These are phyloP conservation scores for Morella rubra DNA, from an alignment of 306 rosid genomes.

Conservation along the genomic window DNA sequence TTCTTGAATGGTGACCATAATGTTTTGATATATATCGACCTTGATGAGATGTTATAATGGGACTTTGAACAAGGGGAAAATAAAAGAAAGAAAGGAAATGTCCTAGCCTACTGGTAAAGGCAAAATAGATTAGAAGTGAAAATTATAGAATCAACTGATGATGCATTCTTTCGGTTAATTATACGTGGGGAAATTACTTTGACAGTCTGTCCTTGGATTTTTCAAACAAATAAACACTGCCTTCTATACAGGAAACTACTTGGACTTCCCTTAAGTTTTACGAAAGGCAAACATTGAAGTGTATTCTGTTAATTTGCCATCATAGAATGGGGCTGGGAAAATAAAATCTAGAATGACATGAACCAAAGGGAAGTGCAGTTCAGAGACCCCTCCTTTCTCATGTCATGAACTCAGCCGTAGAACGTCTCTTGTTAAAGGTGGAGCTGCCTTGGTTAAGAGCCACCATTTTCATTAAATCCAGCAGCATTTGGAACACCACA, in stretches of 20 bases:
- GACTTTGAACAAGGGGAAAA: too few relatives aligned
- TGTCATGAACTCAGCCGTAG: too few relatives aligned
- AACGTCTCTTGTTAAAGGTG: too few relatives aligned
- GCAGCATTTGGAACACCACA: too few relatives aligned
- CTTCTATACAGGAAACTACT: not conserved
- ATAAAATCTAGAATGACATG: not conserved
- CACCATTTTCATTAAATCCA: too few relatives aligned
- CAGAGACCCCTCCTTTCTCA: not conserved
- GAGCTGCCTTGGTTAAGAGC: too few relatives aligned
- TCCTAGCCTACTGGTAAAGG: not conserved
- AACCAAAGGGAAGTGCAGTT: not conserved
- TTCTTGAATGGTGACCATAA: not conserved
- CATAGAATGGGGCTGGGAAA: not conserved
- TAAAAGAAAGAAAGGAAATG: not conserved
- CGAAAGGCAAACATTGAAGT: not conserved
- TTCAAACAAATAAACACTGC: not conserved
- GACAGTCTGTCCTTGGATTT: not conserved
- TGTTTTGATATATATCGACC: not conserved
- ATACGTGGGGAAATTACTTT: not conserved
- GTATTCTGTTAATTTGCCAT: not conserved
- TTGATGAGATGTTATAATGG: too few relatives aligned
- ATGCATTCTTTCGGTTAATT: not conserved
- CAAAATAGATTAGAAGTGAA: not conserved
- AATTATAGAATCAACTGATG: not conserved
- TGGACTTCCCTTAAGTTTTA: not conserved